phyloP scores from a whole-genome alignment of 768 basidiomycete species.

The Tylopilus sp. region DNA sequence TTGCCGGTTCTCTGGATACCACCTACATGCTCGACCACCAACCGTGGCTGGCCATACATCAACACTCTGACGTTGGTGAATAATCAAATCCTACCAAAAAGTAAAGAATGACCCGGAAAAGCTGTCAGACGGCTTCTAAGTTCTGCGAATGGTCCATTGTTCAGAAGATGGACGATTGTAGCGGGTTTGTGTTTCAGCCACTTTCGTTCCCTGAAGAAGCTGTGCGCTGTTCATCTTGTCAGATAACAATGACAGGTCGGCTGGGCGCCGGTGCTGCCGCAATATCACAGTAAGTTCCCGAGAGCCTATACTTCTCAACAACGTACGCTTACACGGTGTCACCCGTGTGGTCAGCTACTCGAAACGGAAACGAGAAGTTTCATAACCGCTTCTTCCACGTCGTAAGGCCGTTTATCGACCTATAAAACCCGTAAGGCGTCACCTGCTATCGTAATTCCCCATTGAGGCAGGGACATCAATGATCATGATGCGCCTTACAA shows the following conservation, averaged over 20 bases:
- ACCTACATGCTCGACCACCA: too few species aligned
- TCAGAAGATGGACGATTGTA: neutral
- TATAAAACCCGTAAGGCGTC: neutral
- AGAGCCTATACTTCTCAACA: neutral
- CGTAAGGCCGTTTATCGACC: neutral
- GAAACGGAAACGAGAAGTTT: neutral
- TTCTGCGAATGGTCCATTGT: neutral
- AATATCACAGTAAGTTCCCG: neutral
- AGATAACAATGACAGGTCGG: neutral
- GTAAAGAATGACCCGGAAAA: neutral
- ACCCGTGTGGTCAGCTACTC: neutral
- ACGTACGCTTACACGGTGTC: neutral
- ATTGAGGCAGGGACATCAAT: neutral
- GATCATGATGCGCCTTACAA: conserved; percentile 2
- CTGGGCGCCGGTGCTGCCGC: neutral
- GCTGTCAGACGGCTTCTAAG: neutral
- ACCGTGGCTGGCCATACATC: too few species aligned
- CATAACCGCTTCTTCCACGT: neutral
- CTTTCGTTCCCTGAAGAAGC: neutral
- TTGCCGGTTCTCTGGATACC: too few species aligned
- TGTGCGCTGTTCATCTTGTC: neutral
- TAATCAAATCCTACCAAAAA: neutral
- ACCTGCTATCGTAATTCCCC: neutral
- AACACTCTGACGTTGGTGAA: neutral
- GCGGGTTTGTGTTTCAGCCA: neutral